Conservation (phyloP, 257 asterid genomes). For the Petunia axillaris region DNA sequence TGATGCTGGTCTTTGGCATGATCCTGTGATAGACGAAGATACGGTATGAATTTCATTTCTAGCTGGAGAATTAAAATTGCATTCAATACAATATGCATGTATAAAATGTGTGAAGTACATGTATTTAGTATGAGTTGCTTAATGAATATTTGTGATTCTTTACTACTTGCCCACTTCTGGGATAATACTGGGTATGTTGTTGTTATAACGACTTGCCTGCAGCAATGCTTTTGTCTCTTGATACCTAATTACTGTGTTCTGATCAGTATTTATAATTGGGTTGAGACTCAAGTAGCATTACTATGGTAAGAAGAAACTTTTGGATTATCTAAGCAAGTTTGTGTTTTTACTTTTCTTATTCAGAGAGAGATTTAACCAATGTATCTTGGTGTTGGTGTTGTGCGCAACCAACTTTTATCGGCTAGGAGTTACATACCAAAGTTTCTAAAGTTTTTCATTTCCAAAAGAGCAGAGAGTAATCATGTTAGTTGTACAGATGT, state of each 20-base stretch:
- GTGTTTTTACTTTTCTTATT: neutral
- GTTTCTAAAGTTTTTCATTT: neutral
- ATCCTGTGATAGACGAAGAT: conserved; percentile 35
- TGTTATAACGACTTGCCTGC: too few species aligned
- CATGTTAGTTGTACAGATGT: neutral
- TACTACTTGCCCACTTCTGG: too few species aligned
- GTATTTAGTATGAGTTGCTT: neutral
- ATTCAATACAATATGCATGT: neutral
- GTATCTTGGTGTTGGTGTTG: neutral
- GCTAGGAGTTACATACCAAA: neutral
- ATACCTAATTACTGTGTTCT: neutral
- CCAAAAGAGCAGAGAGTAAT: neutral
- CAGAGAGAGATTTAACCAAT: neutral
- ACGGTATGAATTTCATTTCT: conserved; percentile 40
- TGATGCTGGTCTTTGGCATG: conserved; percentile 30
- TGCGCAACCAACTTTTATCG: neutral
- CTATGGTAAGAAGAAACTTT: neutral
- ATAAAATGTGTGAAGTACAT: neutral
- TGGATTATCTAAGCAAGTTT: neutral
- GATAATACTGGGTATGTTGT: too few species aligned
- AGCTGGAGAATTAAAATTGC: too few species aligned
- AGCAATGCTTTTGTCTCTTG: neutral
- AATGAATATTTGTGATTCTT: neutral
- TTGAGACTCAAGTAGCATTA: neutral
- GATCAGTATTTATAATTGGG: neutral